Conservation (phyloP, 345 rosid species). For the Geranium brycei region DNA sequence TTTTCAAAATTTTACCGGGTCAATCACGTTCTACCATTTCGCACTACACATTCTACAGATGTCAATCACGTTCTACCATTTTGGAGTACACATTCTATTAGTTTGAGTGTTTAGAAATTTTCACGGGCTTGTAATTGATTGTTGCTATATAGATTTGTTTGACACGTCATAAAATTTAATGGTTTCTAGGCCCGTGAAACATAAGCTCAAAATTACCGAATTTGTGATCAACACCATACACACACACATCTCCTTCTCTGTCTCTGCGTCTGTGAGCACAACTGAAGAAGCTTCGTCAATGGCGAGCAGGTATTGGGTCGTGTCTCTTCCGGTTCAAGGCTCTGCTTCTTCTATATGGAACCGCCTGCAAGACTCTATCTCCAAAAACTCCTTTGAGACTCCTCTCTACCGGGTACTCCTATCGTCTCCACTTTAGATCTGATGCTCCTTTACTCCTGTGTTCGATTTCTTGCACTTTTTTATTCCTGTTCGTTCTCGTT, state of each 20-base stretch:
- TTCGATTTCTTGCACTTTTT: not conserved
- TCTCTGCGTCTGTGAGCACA: not conserved
- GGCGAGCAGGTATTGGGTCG: slow-evolving; percentile 90
- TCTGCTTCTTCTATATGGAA: slow-evolving; percentile 72
- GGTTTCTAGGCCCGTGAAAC: not conserved
- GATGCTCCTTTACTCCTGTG: slow-evolving; percentile 6
- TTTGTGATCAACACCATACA: slow-evolving; percentile 6
- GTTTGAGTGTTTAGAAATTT: no score
- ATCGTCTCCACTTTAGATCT: slow-evolving; percentile 8
- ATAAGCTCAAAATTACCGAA: not conserved
- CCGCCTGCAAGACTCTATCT: slow-evolving; percentile 76
- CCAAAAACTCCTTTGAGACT: slow-evolving; percentile 89
- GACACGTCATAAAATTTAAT: no score
- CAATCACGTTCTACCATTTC: no score
- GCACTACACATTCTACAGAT: no score
- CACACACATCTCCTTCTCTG: not conserved
- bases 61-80: no score
- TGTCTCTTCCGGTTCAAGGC: slow-evolving; percentile 76
- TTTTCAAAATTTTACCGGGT: no score
- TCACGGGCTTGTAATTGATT: no score
- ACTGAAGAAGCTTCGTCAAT: slow-evolving; percentile 14
- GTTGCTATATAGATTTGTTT: no score
- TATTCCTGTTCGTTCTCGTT: slow-evolving; percentile 2
- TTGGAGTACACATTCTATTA: no score
- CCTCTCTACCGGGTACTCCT: slow-evolving; percentile 74